Conservation (phyloP, 805 yeast genomes). For the Cyberlindnera lachancei region DNA sequence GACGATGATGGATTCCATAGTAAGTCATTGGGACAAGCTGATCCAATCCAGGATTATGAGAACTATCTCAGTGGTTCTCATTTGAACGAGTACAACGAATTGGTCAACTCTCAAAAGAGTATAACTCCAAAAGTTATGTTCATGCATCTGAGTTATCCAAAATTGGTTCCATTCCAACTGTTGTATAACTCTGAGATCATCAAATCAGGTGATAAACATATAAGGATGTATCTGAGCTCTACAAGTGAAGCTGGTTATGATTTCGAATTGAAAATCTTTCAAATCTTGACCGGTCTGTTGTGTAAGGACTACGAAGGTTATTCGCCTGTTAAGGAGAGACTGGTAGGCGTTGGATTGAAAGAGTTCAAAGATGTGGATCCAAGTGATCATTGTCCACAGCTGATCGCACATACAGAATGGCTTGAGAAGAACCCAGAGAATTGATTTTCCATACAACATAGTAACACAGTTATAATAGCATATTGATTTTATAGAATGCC, state of each 20-base stretch:
- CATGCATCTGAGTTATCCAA: slow-evolving; percentile 59
- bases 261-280: slow-evolving; percentile 34
- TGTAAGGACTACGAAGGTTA: slow-evolving; percentile 25
- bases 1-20: slow-evolving; percentile 20
- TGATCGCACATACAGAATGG: slow-evolving; percentile 29
- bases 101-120: slow-evolving; percentile 9
- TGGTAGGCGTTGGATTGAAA: slow-evolving; percentile 23
- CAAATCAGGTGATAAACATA: slow-evolving; percentile 19
- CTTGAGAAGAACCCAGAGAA: slow-evolving; percentile 24
- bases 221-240: slow-evolving; percentile 25
- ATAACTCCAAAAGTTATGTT: slow-evolving; percentile 28
- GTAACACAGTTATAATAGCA: neutral
- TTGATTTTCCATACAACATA: neutral
- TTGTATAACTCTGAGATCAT: slow-evolving; percentile 22
- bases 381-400: slow-evolving; percentile 23
- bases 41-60: slow-evolving; percentile 24
- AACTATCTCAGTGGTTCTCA: slow-evolving; percentile 17
- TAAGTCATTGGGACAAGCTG: slow-evolving; percentile 39
- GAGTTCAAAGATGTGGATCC: slow-evolving; percentile 23
- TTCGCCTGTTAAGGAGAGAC: slow-evolving; percentile 15
- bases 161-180: slow-evolving; percentile 28
- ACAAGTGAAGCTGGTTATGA: slow-evolving; percentile 26
- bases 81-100: slow-evolving; percentile 11
- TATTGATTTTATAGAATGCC: too few relatives aligned
- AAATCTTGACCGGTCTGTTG: slow-evolving; percentile 29